Base-by-base conservation (phyloP, 1,284 basidiomycete species). In the Heterobasidion occidentale region DNA sequence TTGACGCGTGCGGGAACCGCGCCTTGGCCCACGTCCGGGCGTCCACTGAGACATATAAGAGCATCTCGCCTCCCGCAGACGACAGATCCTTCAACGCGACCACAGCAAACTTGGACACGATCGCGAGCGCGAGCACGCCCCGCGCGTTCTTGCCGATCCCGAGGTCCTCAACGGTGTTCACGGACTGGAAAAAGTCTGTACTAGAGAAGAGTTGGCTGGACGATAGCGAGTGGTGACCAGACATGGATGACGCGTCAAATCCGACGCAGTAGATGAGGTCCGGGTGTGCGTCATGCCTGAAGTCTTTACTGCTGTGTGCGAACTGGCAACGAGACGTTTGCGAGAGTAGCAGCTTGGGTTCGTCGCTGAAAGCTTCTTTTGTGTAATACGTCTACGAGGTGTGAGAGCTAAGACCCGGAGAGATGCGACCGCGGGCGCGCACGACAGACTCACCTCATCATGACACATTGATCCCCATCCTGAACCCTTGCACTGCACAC, bases 51-150 rank as follows among this genome's bases (percentile, higher is more conserved):
- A 95, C 91, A 64, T 92, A 96, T 5, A 97, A 76, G 51, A 88
- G 70, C 90, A 91, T 94, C 67, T 88, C 88, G 53, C 79, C 85
- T 6, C 71, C 72, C 36, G 71, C 76, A 1, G 75, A 67, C 6
- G 73, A 69, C 15, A 84, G 59, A 62, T 90, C 88, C 68, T 84
- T 88, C 60, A 96, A 64, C 0, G 94, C 94, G 2, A 91, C 92
- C 6, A 97, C 88, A 12, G 92, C 88, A 65, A 89, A 98, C 67
- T 94, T 92, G 71, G 85, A 87, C 7, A 96, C 91, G 53, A 94
- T 90, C 0, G 94, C 94, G 56, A 97, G 82, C 0, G 92, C 94
- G 2, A 91, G 78, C 15, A 98, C 84, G 1, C 94, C 94, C 20
- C 81, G 83, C 0, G 92, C 89, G 58, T 86, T 84, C 71, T 87